phyloP scores from a whole-genome alignment of 495 filamentous ascomycete species.

The Tirmania nivea region DNA sequence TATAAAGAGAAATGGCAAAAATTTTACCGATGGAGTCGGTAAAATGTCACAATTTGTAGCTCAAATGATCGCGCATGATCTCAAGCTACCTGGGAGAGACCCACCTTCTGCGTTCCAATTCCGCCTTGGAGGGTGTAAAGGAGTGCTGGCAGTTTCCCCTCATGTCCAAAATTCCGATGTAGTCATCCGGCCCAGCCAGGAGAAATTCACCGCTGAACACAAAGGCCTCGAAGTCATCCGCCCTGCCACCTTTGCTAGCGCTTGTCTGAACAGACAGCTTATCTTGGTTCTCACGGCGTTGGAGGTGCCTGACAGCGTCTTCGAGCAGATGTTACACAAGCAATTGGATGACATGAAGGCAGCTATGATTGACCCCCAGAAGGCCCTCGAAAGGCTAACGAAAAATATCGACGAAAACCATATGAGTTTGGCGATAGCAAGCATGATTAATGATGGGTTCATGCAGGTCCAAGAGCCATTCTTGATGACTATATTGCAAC shows the following conservation, averaged over 20 bases:
- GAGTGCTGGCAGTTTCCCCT: slow-evolving; percentile 52
- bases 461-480: slow-evolving; percentile 60
- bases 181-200: slow-evolving; percentile 58
- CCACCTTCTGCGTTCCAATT: slow-evolving; percentile 77
- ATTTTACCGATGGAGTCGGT: slow-evolving; percentile 83
- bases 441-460: slow-evolving; percentile 63
- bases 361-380: slow-evolving; percentile 40
- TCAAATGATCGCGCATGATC: slow-evolving; percentile 40
- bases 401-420: slow-evolving; percentile 72
- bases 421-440: slow-evolving; percentile 47
- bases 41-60: slow-evolving; percentile 69
- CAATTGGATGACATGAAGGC: slow-evolving; percentile 42
- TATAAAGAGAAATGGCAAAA: slow-evolving; percentile 39
- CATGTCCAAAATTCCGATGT: slow-evolving; percentile 39
- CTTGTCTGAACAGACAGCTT: slow-evolving; percentile 71
- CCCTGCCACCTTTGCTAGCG: slow-evolving; percentile 47
- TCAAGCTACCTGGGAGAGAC: slow-evolving; percentile 29
- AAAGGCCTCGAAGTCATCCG: slow-evolving; percentile 66
- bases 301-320: slow-evolving; percentile 45
- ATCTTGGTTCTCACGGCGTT: slow-evolving; percentile 64
- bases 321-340: slow-evolving; percentile 39
- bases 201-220: slow-evolving; percentile 59
- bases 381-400: slow-evolving; percentile 43
- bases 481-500: slow-evolving; percentile 43
- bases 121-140: slow-evolving; percentile 77